phyloP scores from a whole-genome alignment of 441 rosid genomes.

The Caryocar brasiliense region DNA sequence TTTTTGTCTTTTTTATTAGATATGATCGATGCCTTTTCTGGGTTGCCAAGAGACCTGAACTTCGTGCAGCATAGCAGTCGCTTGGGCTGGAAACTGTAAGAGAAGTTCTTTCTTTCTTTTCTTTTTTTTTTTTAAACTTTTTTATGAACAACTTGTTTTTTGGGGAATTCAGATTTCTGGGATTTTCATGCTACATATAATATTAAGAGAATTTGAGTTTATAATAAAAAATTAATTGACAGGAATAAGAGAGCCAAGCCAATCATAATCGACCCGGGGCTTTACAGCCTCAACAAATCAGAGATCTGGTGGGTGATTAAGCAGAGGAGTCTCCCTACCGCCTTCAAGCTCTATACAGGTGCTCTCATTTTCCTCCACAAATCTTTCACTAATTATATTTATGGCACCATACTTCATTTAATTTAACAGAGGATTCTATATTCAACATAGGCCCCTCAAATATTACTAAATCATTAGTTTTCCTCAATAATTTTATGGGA shows the following conservation, averaged over 20 bases:
- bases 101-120: not conserved
- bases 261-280: conserved; percentile 75
- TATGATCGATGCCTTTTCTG: conserved; percentile 78
- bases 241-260: conserved; percentile 87
- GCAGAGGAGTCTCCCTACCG: conserved; percentile 75
- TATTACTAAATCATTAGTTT: too few relatives aligned
- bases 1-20: conserved; percentile 34
- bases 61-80: conserved; percentile 74
- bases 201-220: too few relatives aligned
- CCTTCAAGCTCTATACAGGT: conserved; percentile 93
- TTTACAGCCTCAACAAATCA: conserved; percentile 64
- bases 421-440: not conserved
- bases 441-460: not conserved
- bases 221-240: too few relatives aligned
- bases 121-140: not conserved
- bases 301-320: conserved; percentile 73
- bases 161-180: too few relatives aligned
- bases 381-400: not conserved
- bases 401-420: not conserved
- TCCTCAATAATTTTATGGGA: too few relatives aligned
- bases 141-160: too few relatives aligned
- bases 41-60: conserved; percentile 72
- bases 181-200: too few relatives aligned
- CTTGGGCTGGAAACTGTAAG: conserved; percentile 86
- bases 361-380: not conserved